Evolutionary conservation across 2,329 filamentous ascomycete species (phyloP).

Genomic region (Zalaria obscura): DNA sequence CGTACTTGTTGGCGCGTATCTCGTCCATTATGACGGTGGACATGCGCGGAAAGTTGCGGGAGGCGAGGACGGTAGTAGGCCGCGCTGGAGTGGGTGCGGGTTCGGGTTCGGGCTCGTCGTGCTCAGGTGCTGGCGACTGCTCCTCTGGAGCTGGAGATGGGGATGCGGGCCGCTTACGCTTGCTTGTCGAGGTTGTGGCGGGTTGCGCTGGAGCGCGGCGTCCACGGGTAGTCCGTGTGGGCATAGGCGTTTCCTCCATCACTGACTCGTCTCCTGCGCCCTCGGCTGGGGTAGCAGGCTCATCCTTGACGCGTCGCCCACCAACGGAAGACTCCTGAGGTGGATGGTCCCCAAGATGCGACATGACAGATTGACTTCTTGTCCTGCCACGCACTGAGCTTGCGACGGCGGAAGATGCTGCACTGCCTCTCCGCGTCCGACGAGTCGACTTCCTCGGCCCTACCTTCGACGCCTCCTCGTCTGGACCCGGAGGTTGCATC

Average conservation of each 20-base stretch:
- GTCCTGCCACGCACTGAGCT: constrained; percentile 29
- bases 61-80: constrained; percentile 25
- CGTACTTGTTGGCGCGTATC: constrained; percentile 36
- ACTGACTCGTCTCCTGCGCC: constrained; percentile 20
- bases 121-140: constrained; percentile 1
- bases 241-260: constrained; percentile 9
- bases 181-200: constrained; percentile 15
- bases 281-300: constrained; percentile 31
- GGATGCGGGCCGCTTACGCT: constrained; percentile 27
- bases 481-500: too few species aligned
- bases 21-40: constrained; percentile 36
- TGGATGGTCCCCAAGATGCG: constrained; percentile 26
- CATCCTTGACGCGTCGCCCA: constrained; percentile 29
- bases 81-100: constrained; percentile 7
- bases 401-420: constrained; percentile 31
- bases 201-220: constrained; percentile 20
- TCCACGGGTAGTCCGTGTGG: constrained; percentile 8
- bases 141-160: constrained; percentile 8
- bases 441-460: constrained; percentile 6
- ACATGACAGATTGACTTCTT: constrained; percentile 34
- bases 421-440: constrained; percentile 21
- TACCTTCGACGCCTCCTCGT: background rate
- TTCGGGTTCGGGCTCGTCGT: background rate
- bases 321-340: constrained; percentile 24
- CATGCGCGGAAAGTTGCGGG: constrained; percentile 34